Conservation (phyloP, 306 rosid species). For the Nissolia schottii region DNA sequence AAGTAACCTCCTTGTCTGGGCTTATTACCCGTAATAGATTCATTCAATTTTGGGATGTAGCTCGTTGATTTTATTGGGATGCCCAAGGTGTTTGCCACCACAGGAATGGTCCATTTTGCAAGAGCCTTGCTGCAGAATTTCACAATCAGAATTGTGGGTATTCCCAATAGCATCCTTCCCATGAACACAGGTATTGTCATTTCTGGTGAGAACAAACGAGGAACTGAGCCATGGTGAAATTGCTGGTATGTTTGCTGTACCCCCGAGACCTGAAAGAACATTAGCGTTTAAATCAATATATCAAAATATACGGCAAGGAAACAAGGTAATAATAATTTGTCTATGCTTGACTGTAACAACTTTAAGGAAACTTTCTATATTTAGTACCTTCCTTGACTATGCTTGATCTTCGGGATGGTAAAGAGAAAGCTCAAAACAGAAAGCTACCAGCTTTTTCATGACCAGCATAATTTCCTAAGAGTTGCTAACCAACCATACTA, state of each 20-base stretch:
- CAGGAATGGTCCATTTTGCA: constrained; percentile 85
- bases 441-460: too few species aligned
- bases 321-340: too few species aligned
- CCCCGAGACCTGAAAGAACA: constrained; percentile 67
- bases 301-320: neutral
- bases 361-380: too few species aligned
- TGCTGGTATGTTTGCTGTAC: constrained; percentile 91
- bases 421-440: too few species aligned
- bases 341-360: too few species aligned
- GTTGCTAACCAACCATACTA: too few species aligned
- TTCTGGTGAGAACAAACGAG: constrained; percentile 57
- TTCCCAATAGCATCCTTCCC: constrained; percentile 78
- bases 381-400: neutral
- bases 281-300: neutral
- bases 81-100: constrained; percentile 69
- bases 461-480: too few species aligned
- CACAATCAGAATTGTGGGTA: constrained; percentile 77
- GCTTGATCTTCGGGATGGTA: neutral
- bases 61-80: constrained; percentile 74
- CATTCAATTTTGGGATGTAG: constrained; percentile 60
- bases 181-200: constrained; percentile 44
- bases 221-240: constrained; percentile 76
- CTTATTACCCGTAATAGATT: constrained; percentile 33
- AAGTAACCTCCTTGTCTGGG: constrained; percentile 43
- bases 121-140: constrained; percentile 92